A percentile compares a stretch with the other conserved stretches of the same genome.
Conservation (phyloP, 2,329 filamentous ascomycete species). For the Fusarium setosum region DNA sequence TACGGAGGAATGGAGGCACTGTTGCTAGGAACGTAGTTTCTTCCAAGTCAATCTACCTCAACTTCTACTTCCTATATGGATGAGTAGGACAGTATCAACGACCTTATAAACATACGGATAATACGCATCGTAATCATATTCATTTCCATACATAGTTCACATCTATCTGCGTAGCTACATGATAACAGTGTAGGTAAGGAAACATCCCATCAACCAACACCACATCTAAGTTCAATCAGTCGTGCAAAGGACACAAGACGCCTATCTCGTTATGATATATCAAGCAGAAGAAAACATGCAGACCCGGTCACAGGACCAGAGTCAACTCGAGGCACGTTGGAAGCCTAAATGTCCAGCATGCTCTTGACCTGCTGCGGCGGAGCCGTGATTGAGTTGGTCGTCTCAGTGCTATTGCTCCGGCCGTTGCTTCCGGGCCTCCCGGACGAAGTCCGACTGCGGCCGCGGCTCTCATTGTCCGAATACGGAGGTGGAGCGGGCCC, state of each 20-base stretch:
- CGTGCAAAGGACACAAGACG: slow-evolving; percentile 16
- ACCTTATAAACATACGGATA: not conserved
- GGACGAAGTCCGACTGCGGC: slow-evolving; percentile 35
- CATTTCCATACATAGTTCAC: slow-evolving; percentile 22
- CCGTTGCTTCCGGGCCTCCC: slow-evolving; percentile 46
- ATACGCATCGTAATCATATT: slow-evolving; percentile 25
- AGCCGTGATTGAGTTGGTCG: slow-evolving; percentile 58
- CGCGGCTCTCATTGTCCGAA: slow-evolving; percentile 38
- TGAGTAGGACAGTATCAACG: no score
- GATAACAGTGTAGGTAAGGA: not conserved
- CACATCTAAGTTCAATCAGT: slow-evolving; percentile 18
- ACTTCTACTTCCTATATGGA: no score
- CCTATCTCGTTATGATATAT: slow-evolving; percentile 13
- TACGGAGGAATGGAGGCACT: no score
- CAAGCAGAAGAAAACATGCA: slow-evolving; percentile 11
- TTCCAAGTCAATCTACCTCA: no score
- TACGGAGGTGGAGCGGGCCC: slow-evolving; percentile 58
- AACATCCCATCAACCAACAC: slow-evolving; percentile 5
- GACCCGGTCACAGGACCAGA: not conserved
- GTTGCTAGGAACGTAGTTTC: no score
- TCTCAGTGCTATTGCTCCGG: slow-evolving; percentile 59
- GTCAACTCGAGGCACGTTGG: not conserved
- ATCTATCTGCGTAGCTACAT: slow-evolving; percentile 8
- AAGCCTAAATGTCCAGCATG: slow-evolving; percentile 66
- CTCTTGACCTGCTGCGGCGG: slow-evolving; percentile 67